Base-by-base conservation (phyloP, 306 rosid genomes). In the Carpinus viminea region DNA sequence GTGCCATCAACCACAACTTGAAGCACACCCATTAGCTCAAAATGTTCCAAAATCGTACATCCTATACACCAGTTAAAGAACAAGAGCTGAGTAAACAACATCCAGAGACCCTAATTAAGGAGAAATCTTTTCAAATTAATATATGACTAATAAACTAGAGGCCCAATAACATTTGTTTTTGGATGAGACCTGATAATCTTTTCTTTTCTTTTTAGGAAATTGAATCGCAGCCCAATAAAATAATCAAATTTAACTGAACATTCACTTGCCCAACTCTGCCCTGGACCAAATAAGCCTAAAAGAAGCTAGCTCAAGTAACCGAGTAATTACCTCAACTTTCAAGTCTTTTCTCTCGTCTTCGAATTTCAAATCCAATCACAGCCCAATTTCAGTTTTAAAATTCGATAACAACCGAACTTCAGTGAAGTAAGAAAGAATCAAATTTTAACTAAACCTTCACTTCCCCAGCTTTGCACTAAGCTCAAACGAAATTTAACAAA, bases 101-200 rank as follows among this genome's bases (percentile, higher is more conserved):
- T 21, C 36, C 41, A 26, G 36, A 60, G 15, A 12, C 16, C 31
- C 15, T 16, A 38, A 38, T 38, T 38, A 38, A 38, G 43, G 43
- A 38, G 43, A 38, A 38, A 38, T 38, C 6, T 38, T 60, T 60
- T 28, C 82, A 20, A 13, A 38, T 38, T 38, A 17, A 26, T 4
- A 60, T 12, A 74, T 10, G 73, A 55, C 68, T 51, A 61, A 45
- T 70, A 78, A 83, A 78, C 12, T 8, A 43, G 62, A 6, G 17
- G 5, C 52, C 78, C 51, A 47, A 60, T 26, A 57, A 18, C 34
- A 70, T 70, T 59, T 20, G 3, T 31, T 76, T 72, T 45, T 70
- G 62, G 20, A 76, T 2, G 0, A 61, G 20, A 5, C 4, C 43
- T 9, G 45, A 74, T 69, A 62, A 60, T 31, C 66, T 72, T 61